phyloP scores from a whole-genome alignment of 805 yeast species.

The Starmerella floris region DNA sequence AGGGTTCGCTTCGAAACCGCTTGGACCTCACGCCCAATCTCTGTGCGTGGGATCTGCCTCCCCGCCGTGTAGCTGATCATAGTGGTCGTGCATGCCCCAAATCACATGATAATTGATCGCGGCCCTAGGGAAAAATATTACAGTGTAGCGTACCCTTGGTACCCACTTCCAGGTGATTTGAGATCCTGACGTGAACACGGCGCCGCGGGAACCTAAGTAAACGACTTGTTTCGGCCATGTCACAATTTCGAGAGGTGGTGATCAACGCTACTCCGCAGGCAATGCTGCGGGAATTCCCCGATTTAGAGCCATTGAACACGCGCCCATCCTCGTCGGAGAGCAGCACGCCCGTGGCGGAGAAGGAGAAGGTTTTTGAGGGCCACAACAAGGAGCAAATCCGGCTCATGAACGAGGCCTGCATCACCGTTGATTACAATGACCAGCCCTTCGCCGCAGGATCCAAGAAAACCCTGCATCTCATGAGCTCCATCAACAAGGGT shows the following conservation, averaged over 20 bases:
- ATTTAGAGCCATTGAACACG: conserved; percentile 21
- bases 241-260: conserved; percentile 15
- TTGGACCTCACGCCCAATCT: too few species aligned
- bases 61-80: too few species aligned
- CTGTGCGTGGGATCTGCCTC: too few species aligned
- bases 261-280: conserved; percentile 16
- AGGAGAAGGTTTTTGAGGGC: conserved; percentile 50
- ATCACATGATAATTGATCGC: too few species aligned
- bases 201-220: too few species aligned
- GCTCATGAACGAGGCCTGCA: conserved; percentile 92
- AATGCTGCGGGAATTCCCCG: conserved; percentile 23
- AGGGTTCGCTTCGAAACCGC: too few species aligned
- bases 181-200: too few species aligned
- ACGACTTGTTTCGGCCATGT: too few species aligned
- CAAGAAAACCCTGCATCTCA: conserved; percentile 68
- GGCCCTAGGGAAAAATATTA: too few species aligned
- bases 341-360: conserved; percentile 6
- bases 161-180: too few species aligned
- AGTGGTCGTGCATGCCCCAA: too few species aligned
- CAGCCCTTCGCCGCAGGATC: conserved; percentile 85
- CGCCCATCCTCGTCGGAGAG: conserved; percentile 20
- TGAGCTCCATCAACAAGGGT: conserved; percentile 77
- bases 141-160: too few species aligned
- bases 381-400: conserved; percentile 89
- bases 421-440: conserved; percentile 81